phyloP scores from a whole-genome alignment of 768 basidiomycete species.

The Xerocomus spinulosus region DNA sequence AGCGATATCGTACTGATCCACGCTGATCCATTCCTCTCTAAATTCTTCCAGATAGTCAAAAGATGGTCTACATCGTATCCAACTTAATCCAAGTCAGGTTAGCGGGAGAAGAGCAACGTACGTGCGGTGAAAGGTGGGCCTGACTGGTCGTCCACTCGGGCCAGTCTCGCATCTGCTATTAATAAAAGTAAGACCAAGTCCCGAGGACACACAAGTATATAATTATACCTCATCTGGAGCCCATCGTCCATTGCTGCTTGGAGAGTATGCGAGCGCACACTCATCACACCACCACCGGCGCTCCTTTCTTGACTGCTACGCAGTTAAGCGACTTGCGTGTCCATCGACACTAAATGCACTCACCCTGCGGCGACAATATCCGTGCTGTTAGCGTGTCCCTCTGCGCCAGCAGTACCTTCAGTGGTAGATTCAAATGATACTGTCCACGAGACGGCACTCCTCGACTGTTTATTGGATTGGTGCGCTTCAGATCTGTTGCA shows the following conservation, averaged over 20 bases:
- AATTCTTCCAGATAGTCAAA: constrained; percentile 1
- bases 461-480: neutral
- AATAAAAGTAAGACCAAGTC: neutral
- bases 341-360: neutral
- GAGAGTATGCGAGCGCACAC: neutral
- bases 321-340: neutral
- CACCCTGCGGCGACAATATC: neutral
- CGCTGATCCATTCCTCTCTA: neutral
- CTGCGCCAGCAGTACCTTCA: neutral
- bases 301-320: neutral
- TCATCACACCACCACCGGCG: neutral
- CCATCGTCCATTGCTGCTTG: neutral
- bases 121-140: neutral
- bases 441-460: neutral
- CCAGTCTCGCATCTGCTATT: neutral
- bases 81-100: neutral
- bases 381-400: neutral
- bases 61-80: constrained; percentile 3
- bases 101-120: neutral
- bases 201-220: neutral
- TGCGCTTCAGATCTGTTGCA: neutral
- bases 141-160: neutral
- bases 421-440: neutral
- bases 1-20: constrained; percentile 7
- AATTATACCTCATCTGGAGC: neutral